These are phyloP conservation scores for Oryza coarctata DNA, from an alignment of 176 grass and related monocot genomes.

Conservation along the genomic window DNA sequence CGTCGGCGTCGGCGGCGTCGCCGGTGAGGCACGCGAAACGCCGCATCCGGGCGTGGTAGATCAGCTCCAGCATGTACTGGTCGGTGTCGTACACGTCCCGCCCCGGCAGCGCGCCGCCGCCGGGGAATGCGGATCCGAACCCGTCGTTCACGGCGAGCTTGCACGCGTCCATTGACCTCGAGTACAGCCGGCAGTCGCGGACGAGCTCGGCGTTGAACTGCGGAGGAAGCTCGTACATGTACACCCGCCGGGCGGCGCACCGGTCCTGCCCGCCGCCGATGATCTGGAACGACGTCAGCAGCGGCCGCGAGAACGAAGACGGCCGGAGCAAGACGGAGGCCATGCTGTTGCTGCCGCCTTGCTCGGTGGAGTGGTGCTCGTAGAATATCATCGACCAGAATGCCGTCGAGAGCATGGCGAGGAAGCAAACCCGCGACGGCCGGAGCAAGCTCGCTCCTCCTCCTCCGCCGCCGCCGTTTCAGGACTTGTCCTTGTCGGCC, in stretches of 20 bases:
- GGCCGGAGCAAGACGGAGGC: neutral
- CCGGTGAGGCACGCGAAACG: constrained; percentile 64
- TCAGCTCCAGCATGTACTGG: constrained; percentile 74
- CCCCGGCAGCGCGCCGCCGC: constrained; percentile 9
- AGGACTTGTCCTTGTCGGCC: neutral
- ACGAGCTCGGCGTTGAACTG: constrained; percentile 52
- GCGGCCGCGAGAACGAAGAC: neutral
- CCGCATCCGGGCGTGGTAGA: constrained; percentile 68
- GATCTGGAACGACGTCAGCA: neutral
- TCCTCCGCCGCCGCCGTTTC: neutral
- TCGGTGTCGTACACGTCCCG: constrained; percentile 57
- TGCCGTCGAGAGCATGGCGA: neutral
- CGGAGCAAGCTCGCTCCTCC: neutral
- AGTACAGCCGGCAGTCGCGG: constrained; percentile 31
- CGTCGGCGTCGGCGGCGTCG: constrained; percentile 44
- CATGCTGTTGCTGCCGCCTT: neutral
- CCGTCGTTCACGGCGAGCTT: constrained; percentile 41
- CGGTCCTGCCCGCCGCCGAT: neutral
- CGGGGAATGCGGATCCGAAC: constrained; percentile 28
- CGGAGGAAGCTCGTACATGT: constrained; percentile 50
- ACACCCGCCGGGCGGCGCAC: constrained; percentile 43
- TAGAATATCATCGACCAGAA: constrained; percentile 7
- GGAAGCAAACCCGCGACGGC: neutral
- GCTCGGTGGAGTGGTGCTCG: constrained; percentile 3
- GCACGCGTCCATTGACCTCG: constrained; percentile 41